A percentile compares a stretch with the other conserved stretches of the same genome.
phyloP scores from a whole-genome alignment of 352 stramenopile genomes.

The Phytophthora meadii region DNA sequence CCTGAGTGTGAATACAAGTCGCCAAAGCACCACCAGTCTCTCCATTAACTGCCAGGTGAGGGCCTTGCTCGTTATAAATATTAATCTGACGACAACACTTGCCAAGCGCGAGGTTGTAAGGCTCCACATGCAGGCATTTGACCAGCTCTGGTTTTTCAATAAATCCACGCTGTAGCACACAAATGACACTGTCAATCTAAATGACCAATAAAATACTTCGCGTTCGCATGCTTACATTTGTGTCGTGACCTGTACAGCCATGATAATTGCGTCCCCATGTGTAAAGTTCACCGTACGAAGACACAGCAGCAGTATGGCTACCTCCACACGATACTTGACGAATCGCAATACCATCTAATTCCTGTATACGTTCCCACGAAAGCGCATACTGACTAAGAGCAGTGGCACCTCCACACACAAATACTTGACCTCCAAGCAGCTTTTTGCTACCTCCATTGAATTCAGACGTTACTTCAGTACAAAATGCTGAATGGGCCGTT shows the following conservation, averaged over 20 bases:
- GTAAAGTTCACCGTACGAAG: constrained; percentile 90
- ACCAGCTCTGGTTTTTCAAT: constrained; percentile 79
- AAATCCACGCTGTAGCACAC: constrained; percentile 58
- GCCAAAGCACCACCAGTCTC: constrained; percentile 68
- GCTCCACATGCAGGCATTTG: constrained; percentile 83
- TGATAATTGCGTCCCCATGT: constrained; percentile 92
- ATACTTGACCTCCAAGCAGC: constrained; percentile 84
- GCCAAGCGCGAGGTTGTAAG: constrained; percentile 89
- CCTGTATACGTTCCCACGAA: constrained; percentile 76
- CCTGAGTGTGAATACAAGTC: constrained; percentile 90
- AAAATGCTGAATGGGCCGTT: constrained; percentile 81
- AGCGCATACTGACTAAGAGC: constrained; percentile 79
- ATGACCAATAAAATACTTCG: background rate
- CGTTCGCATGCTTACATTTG: constrained; percentile 29
- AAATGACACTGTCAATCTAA: background rate
- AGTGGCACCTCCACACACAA: constrained; percentile 85
- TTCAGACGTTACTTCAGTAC: constrained; percentile 74
- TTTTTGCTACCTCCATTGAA: constrained; percentile 61
- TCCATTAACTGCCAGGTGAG: constrained; percentile 87
- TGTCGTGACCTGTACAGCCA: constrained; percentile 89
- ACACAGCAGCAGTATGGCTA: constrained; percentile 91
- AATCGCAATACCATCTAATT: constrained; percentile 58
- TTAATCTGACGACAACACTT: constrained; percentile 85
- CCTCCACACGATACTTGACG: constrained; percentile 88
- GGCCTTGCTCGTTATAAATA: constrained; percentile 90